Evolutionary conservation across 768 basidiomycete genomes (phyloP), one percentile per base, ranked within the genome.

Genomic region (Rossbeevera mucosa): DNA sequence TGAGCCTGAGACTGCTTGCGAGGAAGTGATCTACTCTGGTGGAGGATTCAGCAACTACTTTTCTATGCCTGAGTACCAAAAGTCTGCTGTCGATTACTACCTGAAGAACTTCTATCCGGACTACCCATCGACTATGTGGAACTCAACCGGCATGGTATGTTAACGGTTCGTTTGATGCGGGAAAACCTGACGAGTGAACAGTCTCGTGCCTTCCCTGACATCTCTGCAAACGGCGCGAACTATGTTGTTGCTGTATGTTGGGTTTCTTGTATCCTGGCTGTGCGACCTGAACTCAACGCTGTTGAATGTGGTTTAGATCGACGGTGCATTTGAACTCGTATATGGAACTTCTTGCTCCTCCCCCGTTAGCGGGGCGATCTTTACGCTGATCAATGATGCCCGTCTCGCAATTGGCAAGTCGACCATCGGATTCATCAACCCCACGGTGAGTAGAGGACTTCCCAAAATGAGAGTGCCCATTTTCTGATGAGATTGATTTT

Each of bases 341-440:
- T 63, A 54, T 11, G 73, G 73, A 21, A 73, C 72, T 1, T 71
- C 69, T 9, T 66, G 65, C 21, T 64, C 67, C 1, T 47, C 71
- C 12, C 74, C 71, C 1, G 61, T 62, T 16, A 56, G 66, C 18
- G 69, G 59, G 0, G 62, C 68, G 1, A 64, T 74, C 42, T 53
- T 74, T 21, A 69, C 70, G 1, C 58, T 72, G 55, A 55, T 72
- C 51, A 74, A 74, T 55, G 72, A 72, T 47, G 74, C 67, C 16
- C 64, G 72, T 12, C 29, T 74, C 22, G 63, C 59, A 5, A 48
- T 26, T 8, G 62, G 66, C 22, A 74, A 74, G 51, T 52, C 47
- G 9, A 60, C 71, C 0, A 62, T 74, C 4, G 68, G 71, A n/a
- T 68, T 78, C 61, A 74, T 78, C 51, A 78, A 79, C 58, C 76